Evolutionary conservation across 2,329 filamentous ascomycete genomes (phyloP), one percentile per base, ranked within the genome.

Genomic region (Aspergillus quadricinctus): DNA sequence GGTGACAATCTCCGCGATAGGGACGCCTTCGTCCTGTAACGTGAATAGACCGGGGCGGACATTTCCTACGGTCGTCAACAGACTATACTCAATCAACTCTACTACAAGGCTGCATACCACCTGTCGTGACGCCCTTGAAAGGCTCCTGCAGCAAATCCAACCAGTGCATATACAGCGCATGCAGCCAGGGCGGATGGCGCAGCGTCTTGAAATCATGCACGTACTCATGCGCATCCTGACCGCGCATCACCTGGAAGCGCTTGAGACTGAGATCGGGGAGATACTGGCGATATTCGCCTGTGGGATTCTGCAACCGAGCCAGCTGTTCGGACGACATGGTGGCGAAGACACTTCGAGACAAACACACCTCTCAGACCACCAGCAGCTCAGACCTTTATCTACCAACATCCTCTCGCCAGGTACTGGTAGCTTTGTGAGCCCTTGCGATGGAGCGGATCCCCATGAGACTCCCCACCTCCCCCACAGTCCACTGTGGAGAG

Each of bases 91-190:
- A 29, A 9, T 29, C 28, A 2, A 8, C 28, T 29, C 28, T 29
- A 29, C 28, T 8, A 31, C 11, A 31, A 31, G 4, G 29, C 29
- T 5, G 11, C 72, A 28, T 72, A 80, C 88, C 88, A 61, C 91
- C 86, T 10, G 72, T 84, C 0, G 88, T 90, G 21, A 92, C 77
- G 25, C 88, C 88, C 65, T 82, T 85, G 69, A 84, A 91, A 0
- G 88, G 88, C 72, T 90, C 87, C 54, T 83, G 69, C 31, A 74
- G 74, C 8, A 87, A 68, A 35, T 80, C 75, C 50, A 76, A 69
- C 84, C 85, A 87, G 66, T 86, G 82, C 59, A 78, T 67, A 56
- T 83, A 86, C 23, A 88, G 70, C 0, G 75, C 82, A 63, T 87
- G 80, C 17, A 90, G 73, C 87, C 87, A 90, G 1, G 88, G 87